Evolutionary conservation across 208 protist genomes (phyloP), one percentile per base, ranked within the genome.

Genomic region (Crithidia bombi): DNA sequence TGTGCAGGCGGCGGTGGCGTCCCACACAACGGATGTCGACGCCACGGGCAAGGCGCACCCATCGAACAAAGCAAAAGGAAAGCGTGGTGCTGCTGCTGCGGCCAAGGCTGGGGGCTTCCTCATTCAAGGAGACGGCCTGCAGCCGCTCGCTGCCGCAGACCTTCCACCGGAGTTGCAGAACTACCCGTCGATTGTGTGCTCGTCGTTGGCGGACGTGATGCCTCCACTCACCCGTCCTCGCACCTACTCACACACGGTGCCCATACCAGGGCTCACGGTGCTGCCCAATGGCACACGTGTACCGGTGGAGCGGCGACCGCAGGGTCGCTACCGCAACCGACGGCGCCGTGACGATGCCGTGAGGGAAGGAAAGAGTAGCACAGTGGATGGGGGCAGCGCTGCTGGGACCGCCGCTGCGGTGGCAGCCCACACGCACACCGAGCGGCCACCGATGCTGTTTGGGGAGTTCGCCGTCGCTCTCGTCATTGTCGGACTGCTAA

Each of bases 181-280:
- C 62, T 69, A 65, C 33, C 17, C 63, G 14, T 68, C 23, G 5
- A 25, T 88, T 7, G 54, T 44, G 3, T 82, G 75, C 36, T 73
- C 57, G 14, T 35, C 73, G 6, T 68, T 92, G 32, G 64, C 57
- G 14, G 87, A 93, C 38, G 62, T 63, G 21, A 49, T 46, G 19
- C 83, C 85, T 1, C 71, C 76, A 47, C 68, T 75, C 19, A 67
- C 61, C 2, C 78, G 89, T 10, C 83, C 89, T 0, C 80, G 82
- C 55, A 89, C 78, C 23, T 94, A 94, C 73, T 83, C 85, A 1
- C 84, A 69, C 59, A 87, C 66, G 1, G 77, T 82, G 12, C 39
- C 56, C 21, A 85, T 94, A 15, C 75, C 75, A 15, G 73, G 67
- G 23, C 35, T 85, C 17, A 79, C 79, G 6, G 59, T 65, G 5